Conservation (phyloP, 2,329 filamentous ascomycete genomes). For the Fusarium setosum region DNA sequence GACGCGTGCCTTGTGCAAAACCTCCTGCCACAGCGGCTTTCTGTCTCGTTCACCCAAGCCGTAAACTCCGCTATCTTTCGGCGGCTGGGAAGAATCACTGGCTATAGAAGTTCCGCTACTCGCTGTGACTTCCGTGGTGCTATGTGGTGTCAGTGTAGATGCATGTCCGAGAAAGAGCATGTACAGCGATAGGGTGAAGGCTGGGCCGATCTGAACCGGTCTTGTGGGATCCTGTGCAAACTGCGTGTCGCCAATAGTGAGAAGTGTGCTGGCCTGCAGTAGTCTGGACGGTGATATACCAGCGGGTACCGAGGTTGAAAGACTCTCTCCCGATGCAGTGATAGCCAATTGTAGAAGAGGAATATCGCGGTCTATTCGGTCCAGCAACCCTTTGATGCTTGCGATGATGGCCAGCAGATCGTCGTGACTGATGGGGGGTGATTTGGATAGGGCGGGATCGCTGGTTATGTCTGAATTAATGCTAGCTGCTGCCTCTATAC, state of each 20-base stretch:
- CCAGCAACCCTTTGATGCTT: slow-evolving; percentile 80
- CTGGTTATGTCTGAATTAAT: slow-evolving; percentile 64
- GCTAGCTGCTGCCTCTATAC: slow-evolving; percentile 76
- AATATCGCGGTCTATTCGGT: slow-evolving; percentile 88
- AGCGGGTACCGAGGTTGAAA: slow-evolving; percentile 82
- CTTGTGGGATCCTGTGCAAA: slow-evolving; percentile 74
- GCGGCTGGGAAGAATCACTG: background rate
- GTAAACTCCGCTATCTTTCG: slow-evolving; percentile 26
- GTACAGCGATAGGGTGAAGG: slow-evolving; percentile 88
- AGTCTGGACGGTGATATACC: slow-evolving; percentile 91
- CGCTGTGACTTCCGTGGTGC: background rate
- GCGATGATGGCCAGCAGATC: slow-evolving; percentile 77
- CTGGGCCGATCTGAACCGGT: slow-evolving; percentile 85
- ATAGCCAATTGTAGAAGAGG: slow-evolving; percentile 94
- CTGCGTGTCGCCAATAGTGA: slow-evolving; percentile 87
- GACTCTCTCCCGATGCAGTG: slow-evolving; percentile 88
- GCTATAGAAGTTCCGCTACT: background rate
- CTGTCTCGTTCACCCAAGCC: slow-evolving; percentile 56
- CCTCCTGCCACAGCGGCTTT: slow-evolving; percentile 91
- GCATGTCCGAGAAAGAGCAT: slow-evolving; percentile 92
- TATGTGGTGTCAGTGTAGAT: slow-evolving; percentile 40
- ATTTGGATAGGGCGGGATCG: slow-evolving; percentile 53
- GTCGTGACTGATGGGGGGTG: slow-evolving; percentile 58
- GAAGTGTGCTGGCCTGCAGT: slow-evolving; percentile 90
- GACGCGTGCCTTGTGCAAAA: slow-evolving; percentile 90